phyloP scores from a whole-genome alignment of 805 yeast species.

The Saturnispora quitensis region DNA sequence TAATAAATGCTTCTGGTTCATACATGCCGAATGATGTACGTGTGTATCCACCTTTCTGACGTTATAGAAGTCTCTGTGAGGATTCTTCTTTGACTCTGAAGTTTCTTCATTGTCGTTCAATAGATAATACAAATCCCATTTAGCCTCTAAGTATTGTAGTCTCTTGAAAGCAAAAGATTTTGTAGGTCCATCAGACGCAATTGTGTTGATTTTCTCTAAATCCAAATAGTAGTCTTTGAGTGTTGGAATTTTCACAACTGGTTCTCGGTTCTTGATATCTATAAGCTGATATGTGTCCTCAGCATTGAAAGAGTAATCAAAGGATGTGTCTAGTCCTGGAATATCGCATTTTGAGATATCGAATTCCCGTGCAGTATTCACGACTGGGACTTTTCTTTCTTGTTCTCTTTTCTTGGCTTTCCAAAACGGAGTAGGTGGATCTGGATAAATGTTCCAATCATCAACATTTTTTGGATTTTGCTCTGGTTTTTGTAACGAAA shows the following conservation, averaged over 20 bases:
- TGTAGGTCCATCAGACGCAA: conserved; percentile 91
- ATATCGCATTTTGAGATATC: conserved; percentile 47
- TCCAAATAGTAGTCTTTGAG: conserved; percentile 81
- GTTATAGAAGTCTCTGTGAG: conserved; percentile 95
- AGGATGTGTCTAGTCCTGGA: conserved; percentile 38
- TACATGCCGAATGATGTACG: conserved; percentile 97
- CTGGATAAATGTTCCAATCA: conserved; percentile 79
- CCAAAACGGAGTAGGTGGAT: conserved; percentile 90
- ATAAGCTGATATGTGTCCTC: conserved; percentile 59
- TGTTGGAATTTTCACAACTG: conserved; percentile 64
- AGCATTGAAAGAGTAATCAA: conserved; percentile 39
- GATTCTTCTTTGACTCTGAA: conserved; percentile 81
- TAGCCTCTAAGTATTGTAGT: conserved; percentile 88
- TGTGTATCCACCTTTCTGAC: conserved; percentile 97
- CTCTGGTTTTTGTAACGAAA: conserved; percentile 62
- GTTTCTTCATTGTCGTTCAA: conserved; percentile 91
- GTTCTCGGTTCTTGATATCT: conserved; percentile 22
- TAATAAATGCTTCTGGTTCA: conserved; percentile 94
- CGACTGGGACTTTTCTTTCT: background rate
- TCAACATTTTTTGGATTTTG: conserved; percentile 79
- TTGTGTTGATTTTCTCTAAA: conserved; percentile 58
- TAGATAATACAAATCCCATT: conserved; percentile 85
- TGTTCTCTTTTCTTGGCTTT: conserved; percentile 22
- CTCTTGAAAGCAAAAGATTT: conserved; percentile 94
- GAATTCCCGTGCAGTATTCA: conserved; percentile 30